Conservation (phyloP, 2,329 filamentous ascomycete genomes). For the Pseudogymnoascus sp. region DNA sequence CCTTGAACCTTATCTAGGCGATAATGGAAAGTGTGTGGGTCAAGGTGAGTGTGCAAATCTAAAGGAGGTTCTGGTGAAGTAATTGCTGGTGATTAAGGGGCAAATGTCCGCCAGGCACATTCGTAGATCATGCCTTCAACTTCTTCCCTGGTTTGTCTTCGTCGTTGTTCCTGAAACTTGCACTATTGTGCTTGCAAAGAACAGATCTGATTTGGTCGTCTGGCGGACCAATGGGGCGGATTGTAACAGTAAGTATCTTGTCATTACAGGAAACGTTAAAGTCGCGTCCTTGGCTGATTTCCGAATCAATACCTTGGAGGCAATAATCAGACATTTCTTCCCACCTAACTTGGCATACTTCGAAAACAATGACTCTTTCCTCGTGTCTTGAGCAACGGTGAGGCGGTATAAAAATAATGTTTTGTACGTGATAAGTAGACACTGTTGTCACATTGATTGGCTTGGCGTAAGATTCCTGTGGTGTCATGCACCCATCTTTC, state of each 20-base stretch:
- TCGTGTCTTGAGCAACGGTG: neutral
- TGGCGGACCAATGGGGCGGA: neutral
- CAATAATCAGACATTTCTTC: neutral
- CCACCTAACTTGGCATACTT: neutral
- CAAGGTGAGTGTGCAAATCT: neutral
- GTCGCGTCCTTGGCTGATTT: neutral
- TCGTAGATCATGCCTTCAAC: conserved; percentile 11
- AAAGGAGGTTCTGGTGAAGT: neutral
- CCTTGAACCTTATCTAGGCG: conserved; percentile 6
- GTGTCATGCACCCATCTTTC: neutral
- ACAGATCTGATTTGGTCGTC: conserved; percentile 1
- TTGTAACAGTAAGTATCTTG: neutral
- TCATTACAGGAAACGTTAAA: neutral
- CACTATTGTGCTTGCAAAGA: neutral
- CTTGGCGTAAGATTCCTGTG: neutral
- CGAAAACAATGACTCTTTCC: neutral
- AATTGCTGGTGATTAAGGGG: conserved; percentile 3
- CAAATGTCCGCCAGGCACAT: neutral
- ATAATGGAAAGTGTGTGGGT: conserved; percentile 8
- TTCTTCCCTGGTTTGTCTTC: conserved; percentile 8
- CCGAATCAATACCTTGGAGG: neutral
- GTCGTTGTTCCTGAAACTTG: neutral
- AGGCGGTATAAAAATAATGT: neutral
- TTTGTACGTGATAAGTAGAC: neutral
- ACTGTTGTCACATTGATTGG: neutral